phyloP scores from a whole-genome alignment of 768 basidiomycete genomes.

The Boletus pseudopeckii region DNA sequence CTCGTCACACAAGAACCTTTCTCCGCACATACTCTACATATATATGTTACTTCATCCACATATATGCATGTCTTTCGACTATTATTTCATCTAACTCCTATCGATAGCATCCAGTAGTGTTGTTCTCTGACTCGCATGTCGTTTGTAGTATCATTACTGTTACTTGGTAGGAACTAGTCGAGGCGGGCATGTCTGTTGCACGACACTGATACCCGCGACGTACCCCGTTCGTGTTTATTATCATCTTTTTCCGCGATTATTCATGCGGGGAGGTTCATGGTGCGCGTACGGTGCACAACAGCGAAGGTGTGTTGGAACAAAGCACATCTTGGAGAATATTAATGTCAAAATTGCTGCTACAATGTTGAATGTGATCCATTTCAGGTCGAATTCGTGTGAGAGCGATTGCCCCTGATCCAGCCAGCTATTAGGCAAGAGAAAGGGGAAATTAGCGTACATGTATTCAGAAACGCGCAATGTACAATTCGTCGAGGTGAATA shows the following conservation, averaged over 20 bases:
- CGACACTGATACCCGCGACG: not conserved
- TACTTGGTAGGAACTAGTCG: not conserved
- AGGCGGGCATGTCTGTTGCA: not conserved
- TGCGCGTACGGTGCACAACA: not conserved
- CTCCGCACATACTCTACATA: slow-evolving; percentile 5
- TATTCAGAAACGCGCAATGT: too few species aligned
- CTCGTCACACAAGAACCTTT: slow-evolving; percentile 9
- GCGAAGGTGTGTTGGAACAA: not conserved
- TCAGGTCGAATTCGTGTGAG: too few species aligned
- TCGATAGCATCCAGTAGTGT: not conserved
- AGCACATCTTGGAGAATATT: too few species aligned
- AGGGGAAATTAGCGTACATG: too few species aligned
- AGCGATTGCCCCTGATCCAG: too few species aligned
- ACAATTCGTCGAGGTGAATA: too few species aligned
- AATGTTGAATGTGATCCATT: too few species aligned
- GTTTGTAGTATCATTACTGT: not conserved
- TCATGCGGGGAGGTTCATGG: not conserved
- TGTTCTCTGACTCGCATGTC: not conserved
- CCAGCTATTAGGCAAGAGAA: too few species aligned
- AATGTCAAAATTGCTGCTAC: too few species aligned
- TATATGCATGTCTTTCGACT: slow-evolving; percentile 2
- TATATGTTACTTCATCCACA: slow-evolving; percentile 8
- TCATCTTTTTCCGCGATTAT: too few species aligned
- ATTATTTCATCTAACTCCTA: not conserved
- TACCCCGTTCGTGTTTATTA: not conserved